Evolutionary conservation across 2,329 filamentous ascomycete species (phyloP).

Genomic region (Cytospora piceicola): DNA sequence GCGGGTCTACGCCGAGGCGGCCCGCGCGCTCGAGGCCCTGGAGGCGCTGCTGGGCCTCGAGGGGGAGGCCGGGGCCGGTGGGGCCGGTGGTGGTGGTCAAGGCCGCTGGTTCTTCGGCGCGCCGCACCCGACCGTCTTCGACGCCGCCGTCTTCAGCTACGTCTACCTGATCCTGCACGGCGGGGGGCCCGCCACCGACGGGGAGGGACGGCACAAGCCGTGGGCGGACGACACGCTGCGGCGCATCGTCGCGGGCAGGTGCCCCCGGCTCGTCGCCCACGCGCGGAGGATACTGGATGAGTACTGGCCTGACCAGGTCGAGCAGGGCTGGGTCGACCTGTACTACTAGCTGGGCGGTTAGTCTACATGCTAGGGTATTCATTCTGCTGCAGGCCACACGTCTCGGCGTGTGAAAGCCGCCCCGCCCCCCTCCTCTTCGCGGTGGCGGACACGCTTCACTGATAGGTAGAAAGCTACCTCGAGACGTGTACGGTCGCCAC

Average conservation of each 20-base stretch:
- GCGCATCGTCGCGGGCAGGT: conserved; percentile 55
- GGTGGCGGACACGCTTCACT: background rate
- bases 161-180: conserved; percentile 74
- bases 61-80: conserved; percentile 35
- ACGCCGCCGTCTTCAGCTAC: conserved; percentile 89
- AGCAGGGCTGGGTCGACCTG: background rate
- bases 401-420: background rate
- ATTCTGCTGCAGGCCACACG: background rate
- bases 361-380: too few relatives aligned
- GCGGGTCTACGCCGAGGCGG: conserved; percentile 49
- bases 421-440: too few relatives aligned
- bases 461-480: too few relatives aligned
- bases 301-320: conserved; percentile 35
- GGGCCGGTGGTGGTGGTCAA: background rate
- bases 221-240: conserved; percentile 59
- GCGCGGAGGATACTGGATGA: conserved; percentile 47
- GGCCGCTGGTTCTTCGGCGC: conserved; percentile 54
- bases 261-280: conserved; percentile 68
- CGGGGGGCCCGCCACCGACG: conserved; percentile 40
- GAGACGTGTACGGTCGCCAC: too few relatives aligned
- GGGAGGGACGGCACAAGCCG: conserved; percentile 53
- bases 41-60: conserved; percentile 43
- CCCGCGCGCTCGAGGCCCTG: conserved; percentile 52
- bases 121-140: conserved; percentile 71
- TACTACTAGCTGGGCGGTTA: background rate